Evolutionary conservation across 345 rosid genomes (phyloP), one percentile per base, ranked within the genome.

Genomic region (Nephelium lappaceum): DNA sequence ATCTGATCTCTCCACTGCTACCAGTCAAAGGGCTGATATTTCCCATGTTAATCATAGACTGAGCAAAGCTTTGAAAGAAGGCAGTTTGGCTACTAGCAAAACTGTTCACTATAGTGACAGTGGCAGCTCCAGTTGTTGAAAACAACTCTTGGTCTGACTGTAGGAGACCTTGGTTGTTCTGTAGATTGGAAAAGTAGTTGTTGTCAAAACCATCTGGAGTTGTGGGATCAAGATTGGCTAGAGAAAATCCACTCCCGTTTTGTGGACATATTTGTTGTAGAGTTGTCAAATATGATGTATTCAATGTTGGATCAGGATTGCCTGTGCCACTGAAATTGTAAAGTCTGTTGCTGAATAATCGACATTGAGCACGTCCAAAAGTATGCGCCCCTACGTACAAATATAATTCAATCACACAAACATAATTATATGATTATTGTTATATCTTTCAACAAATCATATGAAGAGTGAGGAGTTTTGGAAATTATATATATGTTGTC

Each of bases 11-110:
- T 16, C 92, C 92, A 31, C 42, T 72, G 58, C 65, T 77, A 27
- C 92, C 90, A 0, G 86, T 85, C 67, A 86, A 71, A 0, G 84
- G 81, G 63, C 86, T 79, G n/a, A 86, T 79, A 42, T 82, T 84
- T 66, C 90, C 87, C 90, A 89, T 82, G 4, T 81, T 89, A 36
- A 87, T 77, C 86, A 89, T 89, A 18, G 88, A 82, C 79, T 38
- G 76, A 66, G 67, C 85, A 70, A 89, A 87, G 80, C 78, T 80
- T 6, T 73, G 78, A 31, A 87, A 84, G 78, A 89, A 89, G 7
- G 78, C 77, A 3, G 80, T 43, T 62, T 81, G 85, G 81, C 49
- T 76, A 6, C 71, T 21, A 1, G 82, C 82, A 42, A 85, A 89
- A 42, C 23, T 47, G 72, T 83, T 84, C 39, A 89, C 88, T n/a